Percentiles rank a stretch among this genome's conserved stretches.
Evolutionary conservation across 306 rosid species (phyloP).

Genomic region (Datisca glomerata): DNA sequence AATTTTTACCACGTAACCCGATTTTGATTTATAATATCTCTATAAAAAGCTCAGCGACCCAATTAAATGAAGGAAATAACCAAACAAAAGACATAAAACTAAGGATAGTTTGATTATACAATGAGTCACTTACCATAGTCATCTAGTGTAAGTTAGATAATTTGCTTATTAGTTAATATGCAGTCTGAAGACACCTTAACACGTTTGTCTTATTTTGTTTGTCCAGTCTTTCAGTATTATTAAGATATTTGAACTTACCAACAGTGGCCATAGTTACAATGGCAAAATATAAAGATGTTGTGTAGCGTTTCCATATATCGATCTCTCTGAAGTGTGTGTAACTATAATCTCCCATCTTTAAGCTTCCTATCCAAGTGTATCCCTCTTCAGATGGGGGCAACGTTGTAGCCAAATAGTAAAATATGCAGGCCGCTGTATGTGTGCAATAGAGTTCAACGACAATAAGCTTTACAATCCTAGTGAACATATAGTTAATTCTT

Average conservation of each 20-base stretch:
- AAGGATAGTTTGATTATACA: too few relatives aligned
- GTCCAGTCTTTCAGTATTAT: too few relatives aligned
- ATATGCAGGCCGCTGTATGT: slow-evolving; percentile 95
- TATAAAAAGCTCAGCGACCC: too few relatives aligned
- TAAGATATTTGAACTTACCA: slow-evolving; percentile 36
- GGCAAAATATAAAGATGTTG: slow-evolving; percentile 79
- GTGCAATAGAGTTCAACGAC: slow-evolving; percentile 96
- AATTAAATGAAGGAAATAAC: too few relatives aligned
- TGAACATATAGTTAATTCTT: slow-evolving; percentile 64
- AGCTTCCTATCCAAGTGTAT: slow-evolving; percentile 96
- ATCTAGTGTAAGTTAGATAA: too few relatives aligned
- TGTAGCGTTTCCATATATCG: slow-evolving; percentile 83
- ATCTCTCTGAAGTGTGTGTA: slow-evolving; percentile 79
- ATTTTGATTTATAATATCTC: too few relatives aligned
- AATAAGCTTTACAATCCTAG: slow-evolving; percentile 69
- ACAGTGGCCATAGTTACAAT: slow-evolving; percentile 97
- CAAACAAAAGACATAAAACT: too few relatives aligned
- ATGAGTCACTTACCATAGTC: too few relatives aligned
- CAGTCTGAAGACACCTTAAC: too few relatives aligned
- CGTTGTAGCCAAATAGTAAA: slow-evolving; percentile 93
- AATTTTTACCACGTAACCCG: too few relatives aligned
- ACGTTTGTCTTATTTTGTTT: too few relatives aligned
- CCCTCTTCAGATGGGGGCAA: slow-evolving; percentile 73
- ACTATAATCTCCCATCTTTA: slow-evolving; percentile 64
- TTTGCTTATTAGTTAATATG: not conserved